Conservation (phyloP, 1,139 yeast species). For the Candida tunisiensis region DNA sequence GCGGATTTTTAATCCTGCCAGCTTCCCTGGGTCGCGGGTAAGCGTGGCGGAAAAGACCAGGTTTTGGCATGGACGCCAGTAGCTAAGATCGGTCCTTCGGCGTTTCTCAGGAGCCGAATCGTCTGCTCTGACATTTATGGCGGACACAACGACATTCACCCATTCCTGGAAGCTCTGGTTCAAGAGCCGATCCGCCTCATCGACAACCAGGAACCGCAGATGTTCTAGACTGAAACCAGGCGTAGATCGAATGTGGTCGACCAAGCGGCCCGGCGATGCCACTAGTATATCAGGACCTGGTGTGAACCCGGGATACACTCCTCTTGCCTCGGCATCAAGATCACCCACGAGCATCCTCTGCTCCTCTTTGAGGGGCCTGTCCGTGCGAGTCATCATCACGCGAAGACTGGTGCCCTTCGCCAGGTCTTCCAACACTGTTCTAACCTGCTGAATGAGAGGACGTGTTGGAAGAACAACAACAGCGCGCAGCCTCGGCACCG, state of each 20-base stretch:
- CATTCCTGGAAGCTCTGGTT: constrained; percentile 91
- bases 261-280: constrained; percentile 87
- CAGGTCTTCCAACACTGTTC: constrained; percentile 39
- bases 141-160: constrained; percentile 50
- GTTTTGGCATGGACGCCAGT: constrained; percentile 28
- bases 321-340: no score
- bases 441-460: constrained; percentile 74
- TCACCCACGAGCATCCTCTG: constrained; percentile 24
- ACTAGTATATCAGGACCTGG: constrained; percentile 81
- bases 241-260: constrained; percentile 51
- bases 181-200: constrained; percentile 86
- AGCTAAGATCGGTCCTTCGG: constrained; percentile 2
- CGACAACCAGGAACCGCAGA: constrained; percentile 61
- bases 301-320: no score
- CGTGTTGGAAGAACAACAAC: constrained; percentile 78
- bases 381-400: constrained; percentile 42
- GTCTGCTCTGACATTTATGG: no score
- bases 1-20: constrained; percentile 50
- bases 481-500: constrained; percentile 63
- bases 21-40: constrained; percentile 81
- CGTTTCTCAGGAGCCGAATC: constrained; percentile 1
- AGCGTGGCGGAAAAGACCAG: constrained; percentile 85
- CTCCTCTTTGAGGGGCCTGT: constrained; percentile 53
- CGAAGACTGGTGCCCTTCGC: constrained; percentile 51
- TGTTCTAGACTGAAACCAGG: constrained; percentile 23